A percentile compares a stretch with the other conserved stretches of the same genome.
Evolutionary conservation across 352 stramenopile genomes (phyloP).

Genomic region (Phytopythium cucurbitacearum): DNA sequence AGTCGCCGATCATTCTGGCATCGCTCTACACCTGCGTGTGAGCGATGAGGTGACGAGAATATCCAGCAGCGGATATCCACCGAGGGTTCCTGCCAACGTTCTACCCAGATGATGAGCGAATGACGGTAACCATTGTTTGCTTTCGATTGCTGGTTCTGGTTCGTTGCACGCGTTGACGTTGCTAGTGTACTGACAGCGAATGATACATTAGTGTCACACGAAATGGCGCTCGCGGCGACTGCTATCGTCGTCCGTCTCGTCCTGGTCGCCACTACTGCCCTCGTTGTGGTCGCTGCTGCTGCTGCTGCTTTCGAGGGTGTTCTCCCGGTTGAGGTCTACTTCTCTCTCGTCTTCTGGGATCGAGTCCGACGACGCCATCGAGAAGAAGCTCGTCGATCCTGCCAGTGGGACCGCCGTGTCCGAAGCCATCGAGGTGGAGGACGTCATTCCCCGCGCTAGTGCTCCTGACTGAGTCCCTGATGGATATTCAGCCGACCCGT

Average conservation of each 20-base stretch:
- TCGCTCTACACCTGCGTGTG: conserved; percentile 37
- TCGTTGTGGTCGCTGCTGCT: conserved; percentile 1
- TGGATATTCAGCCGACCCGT: conserved; percentile 1
- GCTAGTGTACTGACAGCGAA: not conserved
- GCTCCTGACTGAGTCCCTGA: not conserved
- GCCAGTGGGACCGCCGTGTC: conserved; percentile 1
- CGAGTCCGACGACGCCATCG: conserved; percentile 4
- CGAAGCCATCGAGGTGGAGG: conserved; percentile 3
- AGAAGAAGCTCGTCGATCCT: not conserved
- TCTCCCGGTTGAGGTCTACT: not conserved
- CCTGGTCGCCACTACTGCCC: not conserved
- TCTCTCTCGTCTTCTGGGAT: conserved; percentile 3
- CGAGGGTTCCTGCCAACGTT: not conserved
- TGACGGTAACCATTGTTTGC: not conserved
- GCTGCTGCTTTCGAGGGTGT: conserved; percentile 7
- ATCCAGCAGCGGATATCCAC: too few species aligned
- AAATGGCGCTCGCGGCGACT: not conserved
- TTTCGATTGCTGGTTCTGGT: not conserved
- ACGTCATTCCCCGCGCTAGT: not conserved
- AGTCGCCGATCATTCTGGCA: conserved; percentile 29
- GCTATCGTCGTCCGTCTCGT: not conserved
- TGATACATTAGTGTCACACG: not conserved
- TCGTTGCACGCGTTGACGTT: too few species aligned
- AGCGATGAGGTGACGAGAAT: too few species aligned
- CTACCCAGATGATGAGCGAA: not conserved